These are phyloP conservation scores for Sclerotinia trifoliorum DNA, from an alignment of 2,329 filamentous ascomycete genomes.

Conservation along the genomic window DNA sequence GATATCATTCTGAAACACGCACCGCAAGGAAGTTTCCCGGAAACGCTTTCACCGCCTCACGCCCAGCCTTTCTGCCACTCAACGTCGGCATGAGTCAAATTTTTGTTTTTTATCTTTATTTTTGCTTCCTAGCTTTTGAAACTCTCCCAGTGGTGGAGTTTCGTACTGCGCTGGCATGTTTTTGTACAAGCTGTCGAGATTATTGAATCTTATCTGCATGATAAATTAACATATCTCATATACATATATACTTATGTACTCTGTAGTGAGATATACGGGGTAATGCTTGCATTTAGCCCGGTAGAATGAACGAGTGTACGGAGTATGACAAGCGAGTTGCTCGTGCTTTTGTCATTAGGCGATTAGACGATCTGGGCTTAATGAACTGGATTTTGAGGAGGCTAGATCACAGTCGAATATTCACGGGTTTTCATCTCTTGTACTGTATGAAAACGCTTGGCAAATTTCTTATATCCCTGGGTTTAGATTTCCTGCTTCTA, in stretches of 20 bases:
- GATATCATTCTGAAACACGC: not conserved
- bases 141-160: not conserved
- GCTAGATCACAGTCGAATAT: not conserved
- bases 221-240: not conserved
- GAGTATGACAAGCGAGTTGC: not conserved
- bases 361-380: not conserved
- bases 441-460: not conserved
- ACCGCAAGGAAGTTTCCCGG: constrained; percentile 4
- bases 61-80: not conserved
- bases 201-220: not conserved
- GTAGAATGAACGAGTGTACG: not conserved
- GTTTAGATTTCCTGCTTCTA: not conserved
- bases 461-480: not conserved
- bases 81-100: not conserved
- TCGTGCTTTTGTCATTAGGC: not conserved
- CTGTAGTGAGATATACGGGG: not conserved
- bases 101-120: not conserved
- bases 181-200: not conserved
- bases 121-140: not conserved
- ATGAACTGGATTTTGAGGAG: not conserved
- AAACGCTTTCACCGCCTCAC: constrained; percentile 4
- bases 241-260: not conserved
- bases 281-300: not conserved
- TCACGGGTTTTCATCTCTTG: not conserved
- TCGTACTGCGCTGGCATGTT: not conserved